Percentiles rank a stretch among this genome's conserved stretches.
phyloP scores from a whole-genome alignment of 208 protist species.

The Acanthamoeba castellanii region DNA sequence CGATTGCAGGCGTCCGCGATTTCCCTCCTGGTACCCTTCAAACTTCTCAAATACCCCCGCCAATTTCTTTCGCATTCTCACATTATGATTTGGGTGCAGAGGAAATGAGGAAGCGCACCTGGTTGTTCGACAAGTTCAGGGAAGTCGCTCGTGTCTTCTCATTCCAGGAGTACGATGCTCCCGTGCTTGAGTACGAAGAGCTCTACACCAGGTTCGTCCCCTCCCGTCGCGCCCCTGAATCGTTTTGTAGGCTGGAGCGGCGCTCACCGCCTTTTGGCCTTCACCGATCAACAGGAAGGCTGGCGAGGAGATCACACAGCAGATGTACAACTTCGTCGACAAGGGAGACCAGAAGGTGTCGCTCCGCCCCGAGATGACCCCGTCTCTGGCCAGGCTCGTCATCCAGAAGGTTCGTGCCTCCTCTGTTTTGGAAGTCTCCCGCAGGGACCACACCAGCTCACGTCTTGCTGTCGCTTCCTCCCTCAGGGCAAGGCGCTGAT shows the following conservation, averaged over 20 bases:
- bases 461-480: no score
- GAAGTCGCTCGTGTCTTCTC: constrained; percentile 91
- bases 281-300: constrained; percentile 90
- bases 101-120: constrained; percentile 94
- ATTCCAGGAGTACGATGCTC: constrained; percentile 97
- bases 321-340: constrained; percentile 97
- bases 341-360: constrained; percentile 94
- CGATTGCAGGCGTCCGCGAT: constrained; percentile 95
- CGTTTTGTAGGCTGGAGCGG: background rate
- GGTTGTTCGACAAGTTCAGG: constrained; percentile 94
- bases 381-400: constrained; percentile 93
- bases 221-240: no score
- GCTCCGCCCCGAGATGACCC: constrained; percentile 97
- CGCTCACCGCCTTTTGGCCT: background rate
- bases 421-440: background rate
- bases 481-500: constrained; percentile 91
- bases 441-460: no score
- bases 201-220: constrained; percentile 70
- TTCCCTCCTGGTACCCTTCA: constrained; percentile 90
- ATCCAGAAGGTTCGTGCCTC: background rate
- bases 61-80: no score
- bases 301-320: constrained; percentile 97
- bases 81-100: constrained; percentile 79
- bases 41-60: background rate
- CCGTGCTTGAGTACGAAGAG: constrained; percentile 90